Evolutionary conservation across 2,329 filamentous ascomycete genomes (phyloP).

Genomic region (Colletotrichum godetiae): DNA sequence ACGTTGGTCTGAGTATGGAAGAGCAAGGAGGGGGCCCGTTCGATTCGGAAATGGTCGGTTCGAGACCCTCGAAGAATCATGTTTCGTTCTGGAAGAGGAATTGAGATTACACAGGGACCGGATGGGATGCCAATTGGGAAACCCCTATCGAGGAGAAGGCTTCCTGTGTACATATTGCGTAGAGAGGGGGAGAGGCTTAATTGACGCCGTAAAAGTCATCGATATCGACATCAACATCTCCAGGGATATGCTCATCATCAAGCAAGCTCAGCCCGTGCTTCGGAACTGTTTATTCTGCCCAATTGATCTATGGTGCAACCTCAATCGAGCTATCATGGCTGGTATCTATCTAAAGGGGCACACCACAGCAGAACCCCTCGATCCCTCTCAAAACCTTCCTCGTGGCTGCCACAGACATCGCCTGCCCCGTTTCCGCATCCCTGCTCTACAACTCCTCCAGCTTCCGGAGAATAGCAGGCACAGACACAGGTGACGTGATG

Average conservation of each 20-base stretch:
- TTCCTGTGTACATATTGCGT: slow-evolving; percentile 28
- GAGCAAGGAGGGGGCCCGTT: background rate
- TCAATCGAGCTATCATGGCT: slow-evolving; percentile 5
- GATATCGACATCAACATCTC: background rate
- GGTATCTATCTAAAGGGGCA: slow-evolving; percentile 23
- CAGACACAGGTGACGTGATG: slow-evolving; percentile 85
- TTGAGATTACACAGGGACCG: background rate
- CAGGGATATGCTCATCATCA: background rate
- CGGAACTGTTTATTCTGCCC: background rate
- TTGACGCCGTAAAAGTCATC: slow-evolving; percentile 28
- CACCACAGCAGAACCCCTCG: background rate
- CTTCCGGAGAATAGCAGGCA: slow-evolving; percentile 72
- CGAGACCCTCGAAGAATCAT: background rate
- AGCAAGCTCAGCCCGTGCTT: background rate
- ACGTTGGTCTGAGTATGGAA: background rate
- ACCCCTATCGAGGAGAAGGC: background rate
- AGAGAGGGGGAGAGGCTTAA: slow-evolving; percentile 14
- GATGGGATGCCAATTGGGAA: background rate
- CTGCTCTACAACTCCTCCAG: slow-evolving; percentile 63
- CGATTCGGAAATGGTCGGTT: background rate
- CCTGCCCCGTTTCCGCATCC: background rate
- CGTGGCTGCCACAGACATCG: background rate
- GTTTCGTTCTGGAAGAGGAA: background rate
- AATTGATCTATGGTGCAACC: slow-evolving; percentile 12
- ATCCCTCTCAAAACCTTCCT: background rate